These are phyloP conservation scores for Populus nigra DNA, from an alignment of 345 rosid species.

Conservation along the genomic window DNA sequence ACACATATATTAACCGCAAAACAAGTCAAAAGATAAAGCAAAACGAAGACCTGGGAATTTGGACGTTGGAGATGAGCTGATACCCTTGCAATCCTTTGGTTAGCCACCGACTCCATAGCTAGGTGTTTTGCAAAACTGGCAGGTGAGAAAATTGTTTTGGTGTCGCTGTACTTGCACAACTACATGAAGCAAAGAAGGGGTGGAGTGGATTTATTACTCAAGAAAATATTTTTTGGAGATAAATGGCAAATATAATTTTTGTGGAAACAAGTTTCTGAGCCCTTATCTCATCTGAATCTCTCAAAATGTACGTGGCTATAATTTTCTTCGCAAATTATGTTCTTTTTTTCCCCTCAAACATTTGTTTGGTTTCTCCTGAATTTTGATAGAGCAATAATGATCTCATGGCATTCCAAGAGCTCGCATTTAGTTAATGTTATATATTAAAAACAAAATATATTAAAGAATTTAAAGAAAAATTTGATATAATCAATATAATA, in stretches of 20 bases:
- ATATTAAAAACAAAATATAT: no score
- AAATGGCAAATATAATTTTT: constrained; percentile 15
- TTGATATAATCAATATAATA: no score
- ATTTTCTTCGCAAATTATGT: neutral
- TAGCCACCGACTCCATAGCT: constrained; percentile 55
- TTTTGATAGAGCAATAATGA: no score
- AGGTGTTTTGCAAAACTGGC: neutral
- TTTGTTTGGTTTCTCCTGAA: no score
- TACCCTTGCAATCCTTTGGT: constrained; percentile 53
- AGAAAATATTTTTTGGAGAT: constrained; percentile 21
- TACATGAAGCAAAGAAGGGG: constrained; percentile 1
- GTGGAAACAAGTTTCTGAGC: constrained; percentile 45
- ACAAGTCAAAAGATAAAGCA: constrained; percentile 2
- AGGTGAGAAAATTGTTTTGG: neutral
- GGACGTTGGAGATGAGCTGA: constrained; percentile 65
- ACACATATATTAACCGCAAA: neutral
- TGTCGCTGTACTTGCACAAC: constrained; percentile 2
- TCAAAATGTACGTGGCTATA: constrained; percentile 37
- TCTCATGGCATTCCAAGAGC: no score
- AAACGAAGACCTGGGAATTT: constrained; percentile 43
- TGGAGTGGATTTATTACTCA: constrained; percentile 14
- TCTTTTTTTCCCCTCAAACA: no score
- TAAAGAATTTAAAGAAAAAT: no score
- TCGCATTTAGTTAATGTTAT: no score
- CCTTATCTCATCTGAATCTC: constrained; percentile 48